Evolutionary conservation across 805 yeast species (phyloP).

Genomic region (Yarrowia porcina): DNA sequence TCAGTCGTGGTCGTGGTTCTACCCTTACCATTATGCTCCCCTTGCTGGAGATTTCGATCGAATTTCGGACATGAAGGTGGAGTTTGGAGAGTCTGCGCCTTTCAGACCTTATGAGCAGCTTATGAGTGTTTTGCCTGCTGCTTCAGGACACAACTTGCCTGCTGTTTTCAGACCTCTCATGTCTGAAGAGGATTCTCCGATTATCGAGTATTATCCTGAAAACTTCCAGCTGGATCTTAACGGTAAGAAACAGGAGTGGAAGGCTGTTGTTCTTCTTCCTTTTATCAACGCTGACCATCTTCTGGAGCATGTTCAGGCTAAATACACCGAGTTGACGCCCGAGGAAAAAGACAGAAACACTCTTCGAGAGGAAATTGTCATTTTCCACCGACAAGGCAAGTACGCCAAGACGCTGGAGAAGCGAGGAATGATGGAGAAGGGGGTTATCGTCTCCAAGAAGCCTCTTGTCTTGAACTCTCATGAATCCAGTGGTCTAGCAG

Average conservation of each 20-base stretch:
- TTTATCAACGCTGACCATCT: slow-evolving; percentile 83
- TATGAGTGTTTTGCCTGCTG: slow-evolving; percentile 94
- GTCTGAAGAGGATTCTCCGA: slow-evolving; percentile 75
- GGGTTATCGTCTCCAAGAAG: slow-evolving; percentile 29
- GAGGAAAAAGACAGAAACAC: slow-evolving; percentile 70
- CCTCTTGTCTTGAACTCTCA: slow-evolving; percentile 31
- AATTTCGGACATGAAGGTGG: slow-evolving; percentile 45
- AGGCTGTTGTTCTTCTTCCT: slow-evolving; percentile 85
- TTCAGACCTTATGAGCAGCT: slow-evolving; percentile 89
- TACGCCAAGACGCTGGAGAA: slow-evolving; percentile 42
- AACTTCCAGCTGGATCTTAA: slow-evolving; percentile 90
- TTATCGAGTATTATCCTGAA: slow-evolving; percentile 87
- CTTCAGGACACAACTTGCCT: slow-evolving; percentile 83
- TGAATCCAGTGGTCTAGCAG: slow-evolving; percentile 39
- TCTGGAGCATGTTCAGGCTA: slow-evolving; percentile 58
- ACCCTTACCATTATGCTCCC: slow-evolving; percentile 97
- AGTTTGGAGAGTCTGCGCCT: slow-evolving; percentile 68
- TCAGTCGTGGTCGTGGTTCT: slow-evolving; percentile 98
- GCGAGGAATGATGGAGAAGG: slow-evolving; percentile 35
- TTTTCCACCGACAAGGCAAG: slow-evolving; percentile 62
- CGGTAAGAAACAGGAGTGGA: slow-evolving; percentile 94
- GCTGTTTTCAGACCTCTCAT: slow-evolving; percentile 74
- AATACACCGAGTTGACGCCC: slow-evolving; percentile 61
- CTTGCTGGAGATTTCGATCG: slow-evolving; percentile 83
- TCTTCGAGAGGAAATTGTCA: slow-evolving; percentile 63